Percentiles rank a stretch among this genome's conserved stretches.
Evolutionary conservation across 2,329 filamentous ascomycete species (phyloP).

Genomic region (Chrysoporthe austroafricana): DNA sequence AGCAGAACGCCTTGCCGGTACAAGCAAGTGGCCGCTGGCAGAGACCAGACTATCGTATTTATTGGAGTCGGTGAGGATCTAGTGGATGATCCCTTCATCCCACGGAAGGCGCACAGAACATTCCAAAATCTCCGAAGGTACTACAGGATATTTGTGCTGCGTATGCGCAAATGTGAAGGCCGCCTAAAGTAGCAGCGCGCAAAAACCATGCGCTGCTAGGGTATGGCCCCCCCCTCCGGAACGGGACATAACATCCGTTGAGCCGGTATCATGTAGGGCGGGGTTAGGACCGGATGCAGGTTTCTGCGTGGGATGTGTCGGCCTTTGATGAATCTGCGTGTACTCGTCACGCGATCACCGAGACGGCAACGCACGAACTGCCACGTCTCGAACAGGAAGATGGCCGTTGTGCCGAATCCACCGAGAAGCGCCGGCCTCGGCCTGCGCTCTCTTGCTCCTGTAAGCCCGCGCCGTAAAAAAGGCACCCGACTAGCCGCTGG

Average conservation of each 20-base stretch:
- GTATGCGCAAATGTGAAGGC: neutral
- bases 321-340: neutral
- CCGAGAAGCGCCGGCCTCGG: neutral
- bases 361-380: neutral
- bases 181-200: neutral
- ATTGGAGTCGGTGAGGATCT: constrained; percentile 10
- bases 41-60: constrained; percentile 2
- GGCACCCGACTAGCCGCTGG: neutral
- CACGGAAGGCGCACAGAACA: constrained; percentile 1
- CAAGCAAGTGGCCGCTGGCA: neutral
- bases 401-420: neutral
- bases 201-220: constrained; percentile 4
- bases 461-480: neutral
- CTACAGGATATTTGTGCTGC: neutral
- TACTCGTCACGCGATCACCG: neutral
- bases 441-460: neutral
- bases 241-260: constrained; percentile 2
- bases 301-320: neutral
- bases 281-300: neutral
- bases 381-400: neutral
- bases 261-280: neutral
- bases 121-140: constrained; percentile 17
- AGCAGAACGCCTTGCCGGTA: neutral
- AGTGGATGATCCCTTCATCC: too few relatives aligned
- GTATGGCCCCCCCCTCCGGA: neutral